Conservation (phyloP, 1,284 basidiomycete genomes). For the Laetiporus sulphureus region DNA sequence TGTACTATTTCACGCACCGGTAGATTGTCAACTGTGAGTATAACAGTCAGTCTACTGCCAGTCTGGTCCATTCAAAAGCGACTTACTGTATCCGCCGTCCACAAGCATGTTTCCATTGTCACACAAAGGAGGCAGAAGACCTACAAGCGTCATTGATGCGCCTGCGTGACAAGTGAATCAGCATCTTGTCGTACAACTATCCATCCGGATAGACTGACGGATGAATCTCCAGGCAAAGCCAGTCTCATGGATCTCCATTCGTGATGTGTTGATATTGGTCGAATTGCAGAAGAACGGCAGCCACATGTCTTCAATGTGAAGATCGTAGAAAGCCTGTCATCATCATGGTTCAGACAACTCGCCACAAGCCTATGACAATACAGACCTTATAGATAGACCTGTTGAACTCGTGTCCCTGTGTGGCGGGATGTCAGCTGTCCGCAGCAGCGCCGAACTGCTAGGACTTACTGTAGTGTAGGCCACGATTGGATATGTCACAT, state of each 20-base stretch:
- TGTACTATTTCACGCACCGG: conserved; percentile 45
- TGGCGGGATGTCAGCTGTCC: neutral
- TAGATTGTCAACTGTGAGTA: conserved; percentile 75
- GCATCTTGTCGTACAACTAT: no score
- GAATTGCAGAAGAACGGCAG: conserved; percentile 98
- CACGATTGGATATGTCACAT: conserved; percentile 95
- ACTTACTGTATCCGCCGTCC: conserved; percentile 86
- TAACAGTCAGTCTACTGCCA: no score
- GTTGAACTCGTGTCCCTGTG: conserved; percentile 89
- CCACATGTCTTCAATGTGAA: conserved; percentile 99
- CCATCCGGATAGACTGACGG: conserved; percentile 57
- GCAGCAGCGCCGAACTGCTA: conserved; percentile 1
- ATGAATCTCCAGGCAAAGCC: conserved; percentile 93
- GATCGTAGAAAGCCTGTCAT: conserved; percentile 76
- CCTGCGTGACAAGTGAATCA: conserved; percentile 50
- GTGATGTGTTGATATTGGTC: conserved; percentile 95
- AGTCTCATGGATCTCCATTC: conserved; percentile 96
- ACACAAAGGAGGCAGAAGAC: conserved; percentile 90
- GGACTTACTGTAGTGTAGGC: conserved; percentile 89
- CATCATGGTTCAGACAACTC: no score
- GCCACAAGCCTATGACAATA: no score
- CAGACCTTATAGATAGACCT: conserved; percentile 75
- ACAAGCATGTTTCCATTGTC: conserved; percentile 94
- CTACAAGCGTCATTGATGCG: conserved; percentile 97
- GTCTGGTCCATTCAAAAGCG: no score